Conservation (phyloP, 2,329 filamentous ascomycete species). For the Stagonosporopsis vannaccii region DNA sequence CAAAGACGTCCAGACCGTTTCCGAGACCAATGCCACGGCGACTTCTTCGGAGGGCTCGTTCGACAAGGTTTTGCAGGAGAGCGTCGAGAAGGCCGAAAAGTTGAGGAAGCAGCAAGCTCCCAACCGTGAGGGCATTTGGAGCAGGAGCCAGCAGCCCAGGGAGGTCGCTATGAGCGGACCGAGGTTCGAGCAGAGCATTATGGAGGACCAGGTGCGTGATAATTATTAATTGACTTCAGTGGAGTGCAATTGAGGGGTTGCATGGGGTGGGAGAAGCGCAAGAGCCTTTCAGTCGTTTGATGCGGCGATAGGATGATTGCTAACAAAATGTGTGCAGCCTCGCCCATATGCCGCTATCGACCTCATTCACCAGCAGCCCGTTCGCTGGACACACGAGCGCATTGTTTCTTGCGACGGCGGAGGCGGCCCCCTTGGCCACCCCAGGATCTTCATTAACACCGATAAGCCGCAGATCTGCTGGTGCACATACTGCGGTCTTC, state of each 20-base stretch:
- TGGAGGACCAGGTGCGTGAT: constrained; percentile 80
- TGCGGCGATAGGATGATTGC: not conserved
- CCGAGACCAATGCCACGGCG: constrained; percentile 67
- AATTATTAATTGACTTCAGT: not conserved
- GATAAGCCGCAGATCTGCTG: constrained; percentile 93
- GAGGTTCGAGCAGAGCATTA: constrained; percentile 96
- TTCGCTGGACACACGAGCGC: constrained; percentile 85
- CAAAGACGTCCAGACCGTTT: constrained; percentile 60
- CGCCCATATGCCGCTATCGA: constrained; percentile 90
- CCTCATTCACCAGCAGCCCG: constrained; percentile 93
- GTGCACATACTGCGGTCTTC: constrained; percentile 93
- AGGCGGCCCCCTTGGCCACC: constrained; percentile 88
- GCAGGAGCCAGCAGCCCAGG: constrained; percentile 81
- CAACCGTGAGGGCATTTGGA: constrained; percentile 84
- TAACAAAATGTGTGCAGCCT: constrained; percentile 65
- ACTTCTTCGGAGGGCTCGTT: constrained; percentile 58
- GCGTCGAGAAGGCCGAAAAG: constrained; percentile 60
- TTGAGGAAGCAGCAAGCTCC: constrained; percentile 77
- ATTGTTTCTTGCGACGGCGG: constrained; percentile 90
- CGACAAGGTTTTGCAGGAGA: constrained; percentile 64
- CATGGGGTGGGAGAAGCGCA: not conserved
- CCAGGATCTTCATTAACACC: constrained; percentile 94
- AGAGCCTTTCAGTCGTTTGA: not conserved
- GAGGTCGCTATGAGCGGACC: constrained; percentile 89
- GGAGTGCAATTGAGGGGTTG: not conserved